Evolutionary conservation across 2,329 filamentous ascomycete species (phyloP), one percentile per base, ranked within the genome.

Genomic region (Trichoderma koningiopsis): DNA sequence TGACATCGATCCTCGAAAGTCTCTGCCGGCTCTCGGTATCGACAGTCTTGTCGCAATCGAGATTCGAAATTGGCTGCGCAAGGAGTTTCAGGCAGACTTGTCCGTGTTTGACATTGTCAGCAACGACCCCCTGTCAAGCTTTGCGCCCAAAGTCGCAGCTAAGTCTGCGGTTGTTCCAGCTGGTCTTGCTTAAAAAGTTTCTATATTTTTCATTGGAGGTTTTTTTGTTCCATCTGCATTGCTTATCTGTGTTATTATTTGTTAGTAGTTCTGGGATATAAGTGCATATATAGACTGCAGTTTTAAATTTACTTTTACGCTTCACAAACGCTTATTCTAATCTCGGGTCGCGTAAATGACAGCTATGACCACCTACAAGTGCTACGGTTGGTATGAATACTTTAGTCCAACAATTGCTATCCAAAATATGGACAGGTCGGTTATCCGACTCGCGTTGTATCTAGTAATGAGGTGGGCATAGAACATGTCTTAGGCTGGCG

Each of bases 71-170:
- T 49, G 43, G 59, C 59, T 62, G 11, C 27, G 43, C 40, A 27
- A 31, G n/a, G 37, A 62, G 11, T 40, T 43, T 1, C 37, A 29
- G 10, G 59, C 59, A 4, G 59, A 62, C 27, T n/a, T 62, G 22
- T 62, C 59, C 14, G 47, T 62, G 5, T 62, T 62, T 43, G 47
- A 62, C 16, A 62, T 62, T n/a, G 40, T 43, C 40, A 43, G 40
- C 19, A 43, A 43, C 19, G 40, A 43, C n/a, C 40, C 40, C 2
- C 40, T 43, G 40, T n/a, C 40, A 3, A n/a, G 16, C 40, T 43
- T 43, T 43, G 40, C 40, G 19, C 40, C 40, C 16, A 43, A n/a
- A 6, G 40, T 43, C 19, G 40, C 40, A 43, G 40, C 40, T 19
- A 43, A 43, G 40, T 43, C 40, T n/a, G 40, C 40, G 7, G 19